Evolutionary conservation across 2,329 filamentous ascomycete genomes (phyloP), one percentile per base, ranked within the genome.

Genomic region (Zasmidium cellare): DNA sequence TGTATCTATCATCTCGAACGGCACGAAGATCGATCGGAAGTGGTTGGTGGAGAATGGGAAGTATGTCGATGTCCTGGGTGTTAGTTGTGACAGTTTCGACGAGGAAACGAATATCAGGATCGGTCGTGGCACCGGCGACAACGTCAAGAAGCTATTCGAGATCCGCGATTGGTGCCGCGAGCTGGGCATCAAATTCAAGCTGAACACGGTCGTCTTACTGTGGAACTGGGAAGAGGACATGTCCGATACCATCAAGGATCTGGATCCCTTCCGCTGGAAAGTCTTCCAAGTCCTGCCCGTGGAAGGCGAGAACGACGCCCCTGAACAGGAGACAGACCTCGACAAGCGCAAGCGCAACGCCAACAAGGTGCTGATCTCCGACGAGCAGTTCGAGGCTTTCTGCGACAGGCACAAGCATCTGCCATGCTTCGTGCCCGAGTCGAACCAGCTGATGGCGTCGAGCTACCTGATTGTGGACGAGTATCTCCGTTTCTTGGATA

Each of bases 31-130:
- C 25, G 77, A 57, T 7, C 67, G 77, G 60, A 65, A 65, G 9
- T 84, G 77, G 68, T 65, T 84, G 38, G 58, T 69, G 3, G 52
- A 76, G 48, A 69, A 80, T 50, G 76, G 73, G 9, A 61, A 64
- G n/a, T 76, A 77, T 60, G 65, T 84, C 38, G 81, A 84, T 65
- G 80, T 84, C 51, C 67, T 85, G 16, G 82, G 79, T n/a, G 75
- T 84, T 1, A 80, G 77, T 12, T 85, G 82, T 66, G 81, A 84
- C 66, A 83, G 79, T 5, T 84, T 84, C 63, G 60, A 82, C 57
- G 74, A 78, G 55, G 58, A 66, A 19, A 83, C 80, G 1, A 84
- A 84, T 67, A 74, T 75, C 38, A 69, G 66, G 22, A 84, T 85
- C 56, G 81, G 83, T 2, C 75, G 82, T 7, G 79, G 80, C 2